Evolutionary conservation across 2,329 filamentous ascomycete genomes (phyloP).

Genomic region (Pleoardoris graminearum): DNA sequence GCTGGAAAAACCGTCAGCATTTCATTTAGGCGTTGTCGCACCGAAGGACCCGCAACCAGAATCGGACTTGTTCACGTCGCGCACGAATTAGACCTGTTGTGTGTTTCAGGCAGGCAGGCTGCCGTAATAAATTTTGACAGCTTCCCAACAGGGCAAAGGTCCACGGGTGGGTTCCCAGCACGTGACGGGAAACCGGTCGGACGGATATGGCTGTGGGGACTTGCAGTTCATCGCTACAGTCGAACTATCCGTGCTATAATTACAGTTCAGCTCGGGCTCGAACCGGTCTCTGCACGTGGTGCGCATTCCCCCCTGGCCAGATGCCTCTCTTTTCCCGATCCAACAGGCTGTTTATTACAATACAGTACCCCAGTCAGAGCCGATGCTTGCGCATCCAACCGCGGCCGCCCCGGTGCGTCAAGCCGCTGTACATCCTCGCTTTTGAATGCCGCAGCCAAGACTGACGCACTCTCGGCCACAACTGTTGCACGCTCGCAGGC

Average conservation of each 20-base stretch:
- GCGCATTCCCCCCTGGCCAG: background rate
- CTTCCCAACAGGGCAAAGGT: background rate
- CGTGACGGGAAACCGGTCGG: constrained; percentile 19
- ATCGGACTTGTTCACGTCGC: background rate
- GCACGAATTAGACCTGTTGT: constrained; percentile 9
- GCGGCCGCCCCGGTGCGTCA: constrained; percentile 15
- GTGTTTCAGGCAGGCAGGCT: constrained; percentile 6
- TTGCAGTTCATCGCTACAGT: constrained; percentile 10
- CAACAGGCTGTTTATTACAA: constrained; percentile 18
- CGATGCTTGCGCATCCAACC: constrained; percentile 21
- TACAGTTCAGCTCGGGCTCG: constrained; percentile 13
- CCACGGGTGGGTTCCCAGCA: background rate
- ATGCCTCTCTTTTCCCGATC: background rate
- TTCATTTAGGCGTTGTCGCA: background rate
- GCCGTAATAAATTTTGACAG: background rate
- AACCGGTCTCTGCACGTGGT: constrained; percentile 5
- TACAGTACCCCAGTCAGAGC: constrained; percentile 16
- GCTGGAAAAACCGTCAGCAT: background rate
- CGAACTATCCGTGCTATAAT: constrained; percentile 12
- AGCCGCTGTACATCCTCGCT: constrained; percentile 16
- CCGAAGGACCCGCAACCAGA: background rate
- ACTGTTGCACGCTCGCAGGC: constrained; percentile 19
- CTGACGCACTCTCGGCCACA: constrained; percentile 12
- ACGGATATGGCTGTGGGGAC: constrained; percentile 4
- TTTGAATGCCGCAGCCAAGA: constrained; percentile 26